A percentile compares a stretch with the other conserved stretches of the same genome.
These are phyloP conservation scores for Boeremia exigua DNA, from an alignment of 2,329 filamentous ascomycete species.

Conservation along the genomic window DNA sequence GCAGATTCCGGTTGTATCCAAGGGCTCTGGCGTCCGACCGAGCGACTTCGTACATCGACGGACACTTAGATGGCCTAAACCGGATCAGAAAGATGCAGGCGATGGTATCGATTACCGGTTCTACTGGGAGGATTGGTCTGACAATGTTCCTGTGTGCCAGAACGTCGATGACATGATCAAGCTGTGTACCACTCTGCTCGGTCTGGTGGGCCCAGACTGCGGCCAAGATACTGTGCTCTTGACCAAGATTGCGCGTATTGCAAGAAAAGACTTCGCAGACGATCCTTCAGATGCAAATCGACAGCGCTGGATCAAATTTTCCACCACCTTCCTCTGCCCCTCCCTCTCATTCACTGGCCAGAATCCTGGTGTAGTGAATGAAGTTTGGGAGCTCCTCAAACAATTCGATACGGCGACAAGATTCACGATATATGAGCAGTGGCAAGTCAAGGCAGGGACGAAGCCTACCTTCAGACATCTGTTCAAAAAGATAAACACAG, in stretches of 20 bases:
- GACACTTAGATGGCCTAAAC: slow-evolving; percentile 80
- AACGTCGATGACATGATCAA: slow-evolving; percentile 89
- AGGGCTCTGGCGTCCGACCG: slow-evolving; percentile 61
- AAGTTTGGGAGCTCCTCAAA: slow-evolving; percentile 83
- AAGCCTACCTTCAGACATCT: slow-evolving; percentile 76
- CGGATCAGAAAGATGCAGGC: slow-evolving; percentile 76
- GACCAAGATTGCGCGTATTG: slow-evolving; percentile 85
- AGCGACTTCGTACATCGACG: slow-evolving; percentile 66
- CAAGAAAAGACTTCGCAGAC: slow-evolving; percentile 72
- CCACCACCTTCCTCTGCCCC: slow-evolving; percentile 84
- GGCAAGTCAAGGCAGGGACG: slow-evolving; percentile 61
- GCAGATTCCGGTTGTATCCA: slow-evolving; percentile 48
- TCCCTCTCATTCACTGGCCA: slow-evolving; percentile 83
- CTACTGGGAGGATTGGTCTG: slow-evolving; percentile 97
- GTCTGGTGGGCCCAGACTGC: slow-evolving; percentile 85
- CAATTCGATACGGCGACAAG: slow-evolving; percentile 77
- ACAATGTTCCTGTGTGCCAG: slow-evolving; percentile 91
- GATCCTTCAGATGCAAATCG: slow-evolving; percentile 75
- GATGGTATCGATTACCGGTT: slow-evolving; percentile 83
- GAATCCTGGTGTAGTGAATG: slow-evolving; percentile 84
- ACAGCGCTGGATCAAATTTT: slow-evolving; percentile 82
- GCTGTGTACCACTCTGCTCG: slow-evolving; percentile 82
- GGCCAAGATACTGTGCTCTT: slow-evolving; percentile 81
- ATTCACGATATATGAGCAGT: slow-evolving; percentile 91
- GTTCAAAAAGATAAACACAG: slow-evolving; percentile 76